Percentiles rank a stretch among this genome's conserved stretches.
Conservation (phyloP, 495 filamentous ascomycete genomes). For the Bathelium albidoporum region DNA sequence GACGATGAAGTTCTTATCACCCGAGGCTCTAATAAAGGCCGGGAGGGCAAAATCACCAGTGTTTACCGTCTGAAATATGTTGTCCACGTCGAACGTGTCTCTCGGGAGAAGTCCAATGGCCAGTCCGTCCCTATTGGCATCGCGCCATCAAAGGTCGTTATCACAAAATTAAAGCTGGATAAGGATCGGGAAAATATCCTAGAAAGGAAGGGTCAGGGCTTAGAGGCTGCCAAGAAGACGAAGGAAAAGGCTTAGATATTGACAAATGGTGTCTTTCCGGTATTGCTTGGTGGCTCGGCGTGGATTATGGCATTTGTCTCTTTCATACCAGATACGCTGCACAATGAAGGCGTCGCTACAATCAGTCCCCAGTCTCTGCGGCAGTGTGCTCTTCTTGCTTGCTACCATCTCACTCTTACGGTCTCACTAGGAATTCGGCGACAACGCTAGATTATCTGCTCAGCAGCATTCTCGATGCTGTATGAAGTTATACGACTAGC, state of each 20-base stretch:
- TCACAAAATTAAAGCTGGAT: slow-evolving; percentile 96
- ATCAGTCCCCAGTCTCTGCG: background rate
- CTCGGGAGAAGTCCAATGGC: slow-evolving; percentile 88
- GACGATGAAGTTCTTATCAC: slow-evolving; percentile 89
- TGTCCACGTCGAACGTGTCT: slow-evolving; percentile 85
- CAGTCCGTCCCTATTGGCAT: slow-evolving; percentile 82
- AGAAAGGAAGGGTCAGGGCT: slow-evolving; percentile 68
- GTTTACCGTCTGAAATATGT: slow-evolving; percentile 93
- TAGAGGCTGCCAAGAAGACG: slow-evolving; percentile 43
- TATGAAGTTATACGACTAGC: slow-evolving; percentile 67
- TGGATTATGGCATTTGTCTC: slow-evolving; percentile 10
- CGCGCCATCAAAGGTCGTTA: slow-evolving; percentile 83
- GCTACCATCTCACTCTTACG: slow-evolving; percentile 7
- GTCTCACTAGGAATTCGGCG: background rate
- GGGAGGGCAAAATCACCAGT: slow-evolving; percentile 86
- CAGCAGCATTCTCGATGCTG: slow-evolving; percentile 49
- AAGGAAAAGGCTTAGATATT: slow-evolving; percentile 42
- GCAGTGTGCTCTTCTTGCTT: background rate
- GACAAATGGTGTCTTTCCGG: slow-evolving; percentile 8
- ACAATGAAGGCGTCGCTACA: background rate
- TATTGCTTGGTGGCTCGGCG: slow-evolving; percentile 27
- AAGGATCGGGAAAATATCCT: slow-evolving; percentile 95
- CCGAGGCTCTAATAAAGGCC: slow-evolving; percentile 85
- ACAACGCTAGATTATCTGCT: slow-evolving; percentile 62
- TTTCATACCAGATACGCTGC: background rate